These are phyloP conservation scores for Venturia nashicola DNA, from an alignment of 2,329 filamentous ascomycete species.

Conservation along the genomic window DNA sequence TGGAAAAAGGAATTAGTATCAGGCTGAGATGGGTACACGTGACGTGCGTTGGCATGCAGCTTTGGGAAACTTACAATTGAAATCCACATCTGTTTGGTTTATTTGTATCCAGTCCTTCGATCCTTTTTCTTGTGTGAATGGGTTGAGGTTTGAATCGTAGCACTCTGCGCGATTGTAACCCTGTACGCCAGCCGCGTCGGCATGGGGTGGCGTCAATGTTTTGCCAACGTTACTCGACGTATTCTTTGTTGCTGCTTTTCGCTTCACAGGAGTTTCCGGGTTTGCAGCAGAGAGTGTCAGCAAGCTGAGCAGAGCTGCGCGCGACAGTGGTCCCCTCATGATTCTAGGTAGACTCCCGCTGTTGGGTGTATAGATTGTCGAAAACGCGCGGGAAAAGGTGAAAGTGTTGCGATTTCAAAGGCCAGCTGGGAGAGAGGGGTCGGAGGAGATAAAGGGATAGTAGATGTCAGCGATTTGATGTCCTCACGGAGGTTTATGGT, in stretches of 20 bases:
- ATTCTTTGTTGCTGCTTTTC: background rate
- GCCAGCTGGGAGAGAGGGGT: background rate
- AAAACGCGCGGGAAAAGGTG: background rate
- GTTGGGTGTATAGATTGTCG: background rate
- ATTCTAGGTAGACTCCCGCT: background rate
- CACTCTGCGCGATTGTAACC: constrained; percentile 5
- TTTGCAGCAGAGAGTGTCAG: background rate
- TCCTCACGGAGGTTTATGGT: background rate
- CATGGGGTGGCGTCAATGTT: background rate
- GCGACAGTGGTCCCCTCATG: background rate
- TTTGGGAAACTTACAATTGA: background rate
- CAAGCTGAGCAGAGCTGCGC: background rate
- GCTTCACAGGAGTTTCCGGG: background rate
- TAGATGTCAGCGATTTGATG: background rate
- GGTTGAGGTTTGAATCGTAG: constrained; percentile 5
- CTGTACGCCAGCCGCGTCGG: background rate
- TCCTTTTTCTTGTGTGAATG: background rate
- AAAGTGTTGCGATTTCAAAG: background rate
- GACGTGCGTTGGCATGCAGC: background rate
- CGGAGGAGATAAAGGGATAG: background rate
- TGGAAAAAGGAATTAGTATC: background rate
- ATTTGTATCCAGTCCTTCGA: constrained; percentile 4
- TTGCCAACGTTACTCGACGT: background rate
- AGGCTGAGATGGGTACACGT: background rate
- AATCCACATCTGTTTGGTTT: constrained; percentile 1